A percentile compares a stretch with the other conserved stretches of the same genome.
These are phyloP conservation scores for Heliocybe sulcata DNA, from an alignment of 1,284 basidiomycete genomes.

Conservation along the genomic window DNA sequence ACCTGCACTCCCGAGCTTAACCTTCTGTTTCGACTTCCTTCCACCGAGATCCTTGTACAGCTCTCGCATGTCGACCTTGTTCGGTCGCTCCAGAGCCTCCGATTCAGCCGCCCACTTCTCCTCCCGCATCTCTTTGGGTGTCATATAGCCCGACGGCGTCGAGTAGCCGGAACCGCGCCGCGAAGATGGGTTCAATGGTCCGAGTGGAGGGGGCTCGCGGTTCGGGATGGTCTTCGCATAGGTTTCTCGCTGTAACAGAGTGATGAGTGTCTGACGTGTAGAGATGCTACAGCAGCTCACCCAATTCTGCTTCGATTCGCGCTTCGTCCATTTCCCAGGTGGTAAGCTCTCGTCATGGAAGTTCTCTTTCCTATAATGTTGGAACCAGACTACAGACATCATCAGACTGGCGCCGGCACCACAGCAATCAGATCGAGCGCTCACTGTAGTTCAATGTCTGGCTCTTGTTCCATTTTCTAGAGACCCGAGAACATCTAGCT, in stretches of 20 bases:
- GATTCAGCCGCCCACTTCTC: conserved; percentile 64
- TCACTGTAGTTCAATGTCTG: conserved; percentile 86
- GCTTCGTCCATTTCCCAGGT: conserved; percentile 78
- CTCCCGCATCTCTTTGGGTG: conserved; percentile 70
- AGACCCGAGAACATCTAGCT: conserved; percentile 72
- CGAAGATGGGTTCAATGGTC: conserved; percentile 27
- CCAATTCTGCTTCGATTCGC: conserved; percentile 83
- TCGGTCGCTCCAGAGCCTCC: conserved; percentile 44
- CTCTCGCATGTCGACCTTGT: conserved; percentile 78
- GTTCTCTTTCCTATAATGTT: conserved; percentile 74
- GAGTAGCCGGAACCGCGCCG: conserved; percentile 36
- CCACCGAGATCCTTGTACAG: conserved; percentile 87
- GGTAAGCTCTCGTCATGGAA: conserved; percentile 73
- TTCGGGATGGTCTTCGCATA: conserved; percentile 42
- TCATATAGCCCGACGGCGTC: conserved; percentile 55
- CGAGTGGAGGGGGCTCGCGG: conserved; percentile 34
- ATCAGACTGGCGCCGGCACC: not conserved
- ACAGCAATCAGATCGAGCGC: conserved; percentile 17
- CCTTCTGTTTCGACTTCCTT: conserved; percentile 60
- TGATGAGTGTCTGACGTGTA: not conserved
- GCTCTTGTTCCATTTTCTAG: conserved; percentile 79
- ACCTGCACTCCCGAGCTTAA: conserved; percentile 40
- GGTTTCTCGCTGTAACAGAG: conserved; percentile 39
- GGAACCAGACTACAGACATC: conserved; percentile 73
- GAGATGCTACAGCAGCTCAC: conserved; percentile 22